A percentile compares a stretch with the other conserved stretches of the same genome.
Conservation (phyloP, 768 basidiomycete species). For the Naganishia friedmannii region DNA sequence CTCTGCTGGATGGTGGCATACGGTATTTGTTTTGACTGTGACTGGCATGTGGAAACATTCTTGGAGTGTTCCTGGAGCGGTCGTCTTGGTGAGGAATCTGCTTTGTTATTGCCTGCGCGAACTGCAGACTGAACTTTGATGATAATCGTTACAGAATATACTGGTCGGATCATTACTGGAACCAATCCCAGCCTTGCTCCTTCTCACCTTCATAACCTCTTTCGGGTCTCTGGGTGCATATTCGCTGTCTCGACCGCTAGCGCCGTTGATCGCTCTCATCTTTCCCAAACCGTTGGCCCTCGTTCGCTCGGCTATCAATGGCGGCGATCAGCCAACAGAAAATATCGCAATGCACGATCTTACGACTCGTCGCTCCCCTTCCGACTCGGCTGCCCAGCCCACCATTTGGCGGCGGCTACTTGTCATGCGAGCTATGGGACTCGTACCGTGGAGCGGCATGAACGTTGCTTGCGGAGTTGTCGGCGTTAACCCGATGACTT, state of each 20-base stretch:
- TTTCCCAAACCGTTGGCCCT: constrained; percentile 82
- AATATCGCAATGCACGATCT: constrained; percentile 27
- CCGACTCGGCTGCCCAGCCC: constrained; percentile 16
- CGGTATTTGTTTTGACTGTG: constrained; percentile 74
- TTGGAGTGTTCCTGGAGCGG: constrained; percentile 93
- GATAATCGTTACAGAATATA: constrained; percentile 64
- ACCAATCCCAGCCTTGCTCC: constrained; percentile 72
- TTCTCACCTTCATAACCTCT: constrained; percentile 80
- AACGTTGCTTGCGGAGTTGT: constrained; percentile 94
- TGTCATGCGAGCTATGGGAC: constrained; percentile 80
- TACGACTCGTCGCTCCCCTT: constrained; percentile 15
- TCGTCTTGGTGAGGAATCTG: constrained; percentile 62
- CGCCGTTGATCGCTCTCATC: constrained; percentile 72
- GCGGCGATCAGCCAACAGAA: constrained; percentile 8
- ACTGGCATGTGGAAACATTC: constrained; percentile 93
- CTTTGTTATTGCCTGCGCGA: constrained; percentile 17
- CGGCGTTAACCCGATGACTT: constrained; percentile 60
- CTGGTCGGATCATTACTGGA: constrained; percentile 82
- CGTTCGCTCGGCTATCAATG: constrained; percentile 68
- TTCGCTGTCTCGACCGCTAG: constrained; percentile 73
- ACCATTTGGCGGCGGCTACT: constrained; percentile 77
- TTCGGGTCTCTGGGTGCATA: constrained; percentile 80
- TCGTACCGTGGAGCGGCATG: constrained; percentile 96
- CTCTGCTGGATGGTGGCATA: constrained; percentile 58
- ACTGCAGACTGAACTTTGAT: constrained; percentile 31